Evolutionary conservation across 2,329 filamentous ascomycete genomes (phyloP).

Genomic region (Stagonosporopsis chrysanthemi): DNA sequence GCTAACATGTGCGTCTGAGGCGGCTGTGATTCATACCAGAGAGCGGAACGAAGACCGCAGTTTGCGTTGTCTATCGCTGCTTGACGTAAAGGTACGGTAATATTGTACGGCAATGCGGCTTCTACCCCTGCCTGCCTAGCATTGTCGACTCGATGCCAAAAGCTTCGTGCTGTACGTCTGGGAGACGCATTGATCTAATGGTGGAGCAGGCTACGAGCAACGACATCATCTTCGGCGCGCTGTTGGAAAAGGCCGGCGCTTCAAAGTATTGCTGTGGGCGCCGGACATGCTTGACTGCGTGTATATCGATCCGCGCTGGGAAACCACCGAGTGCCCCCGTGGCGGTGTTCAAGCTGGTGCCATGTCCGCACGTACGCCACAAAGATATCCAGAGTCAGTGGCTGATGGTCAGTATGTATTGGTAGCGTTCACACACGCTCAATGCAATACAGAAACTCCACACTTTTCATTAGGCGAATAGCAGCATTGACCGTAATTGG

Average conservation of each 20-base stretch:
- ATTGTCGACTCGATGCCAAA: not conserved
- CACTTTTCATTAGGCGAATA: too few relatives aligned
- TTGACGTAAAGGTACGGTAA: too few relatives aligned
- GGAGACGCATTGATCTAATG: too few relatives aligned
- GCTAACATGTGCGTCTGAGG: not conserved
- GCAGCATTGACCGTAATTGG: not conserved
- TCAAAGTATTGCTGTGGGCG: not conserved
- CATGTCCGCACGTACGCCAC: too few relatives aligned
- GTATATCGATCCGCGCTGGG: not conserved
- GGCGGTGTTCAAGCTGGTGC: not conserved
- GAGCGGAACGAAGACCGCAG: too few relatives aligned
- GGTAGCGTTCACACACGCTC: not conserved
- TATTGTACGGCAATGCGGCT: not conserved
- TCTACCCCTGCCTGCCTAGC: not conserved
- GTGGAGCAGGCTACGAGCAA: too few relatives aligned
- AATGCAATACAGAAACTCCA: not conserved
- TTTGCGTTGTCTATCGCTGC: too few relatives aligned
- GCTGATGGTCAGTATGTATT: too few relatives aligned
- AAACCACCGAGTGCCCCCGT: not conserved
- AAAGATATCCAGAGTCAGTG: not conserved
- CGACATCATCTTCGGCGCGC: too few relatives aligned
- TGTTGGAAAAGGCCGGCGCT: not conserved
- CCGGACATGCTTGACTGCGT: too few relatives aligned
- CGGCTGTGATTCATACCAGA: too few relatives aligned
- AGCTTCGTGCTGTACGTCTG: not conserved